A percentile compares a stretch with the other conserved stretches of the same genome.
phyloP scores from a whole-genome alignment of 805 yeast species.

The Hanseniaspora mollemarum region DNA sequence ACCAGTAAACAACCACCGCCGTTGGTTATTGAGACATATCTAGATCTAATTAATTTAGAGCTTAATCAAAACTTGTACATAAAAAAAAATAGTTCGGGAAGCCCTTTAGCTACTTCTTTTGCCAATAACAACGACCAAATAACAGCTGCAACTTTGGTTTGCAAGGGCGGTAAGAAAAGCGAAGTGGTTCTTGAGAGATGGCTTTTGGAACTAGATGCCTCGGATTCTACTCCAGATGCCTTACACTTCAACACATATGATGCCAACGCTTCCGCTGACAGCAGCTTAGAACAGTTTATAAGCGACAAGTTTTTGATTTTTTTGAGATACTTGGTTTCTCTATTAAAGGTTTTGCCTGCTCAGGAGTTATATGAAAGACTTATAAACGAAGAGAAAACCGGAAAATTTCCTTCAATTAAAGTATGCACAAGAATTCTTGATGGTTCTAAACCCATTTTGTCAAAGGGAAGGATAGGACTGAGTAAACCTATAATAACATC shows the following conservation, averaged over 20 bases:
- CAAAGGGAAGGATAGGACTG: constrained; percentile 76
- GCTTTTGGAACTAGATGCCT: constrained; percentile 55
- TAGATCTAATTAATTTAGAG: constrained; percentile 51
- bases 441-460: constrained; percentile 65
- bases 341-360: constrained; percentile 58
- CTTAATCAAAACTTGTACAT: constrained; percentile 50
- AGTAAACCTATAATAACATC: constrained; percentile 49
- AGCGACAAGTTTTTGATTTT: constrained; percentile 65
- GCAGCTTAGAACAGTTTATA: constrained; percentile 51
- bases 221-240: constrained; percentile 33
- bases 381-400: constrained; percentile 23
- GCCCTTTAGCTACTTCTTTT: neutral
- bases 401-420: constrained; percentile 24
- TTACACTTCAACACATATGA: constrained; percentile 30
- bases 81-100: constrained; percentile 33
- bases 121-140: constrained; percentile 24
- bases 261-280: constrained; percentile 18
- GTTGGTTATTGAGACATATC: constrained; percentile 69
- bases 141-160: constrained; percentile 44
- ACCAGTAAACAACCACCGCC: constrained; percentile 46
- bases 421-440: constrained; percentile 57
- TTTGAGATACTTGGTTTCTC: constrained; percentile 62
- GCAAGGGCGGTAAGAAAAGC: constrained; percentile 45
- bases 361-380: constrained; percentile 44
- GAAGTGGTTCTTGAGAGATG: constrained; percentile 93